Evolutionary conservation across 1,139 yeast species (phyloP).

Genomic region (Nakaseomyces sp.): DNA sequence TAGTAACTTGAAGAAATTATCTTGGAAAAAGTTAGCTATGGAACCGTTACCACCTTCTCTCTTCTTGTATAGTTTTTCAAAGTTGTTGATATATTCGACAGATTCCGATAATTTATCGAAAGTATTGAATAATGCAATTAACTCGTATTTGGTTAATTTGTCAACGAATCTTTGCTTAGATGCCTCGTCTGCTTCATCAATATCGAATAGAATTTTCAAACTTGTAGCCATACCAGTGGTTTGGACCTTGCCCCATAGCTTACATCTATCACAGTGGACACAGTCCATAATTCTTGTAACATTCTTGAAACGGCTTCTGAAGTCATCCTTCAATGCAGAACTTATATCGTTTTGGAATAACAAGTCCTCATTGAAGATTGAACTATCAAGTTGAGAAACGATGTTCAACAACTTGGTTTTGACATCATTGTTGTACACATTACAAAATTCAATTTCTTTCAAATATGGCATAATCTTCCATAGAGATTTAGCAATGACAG

Average conservation of each 20-base stretch:
- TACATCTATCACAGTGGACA: conserved; percentile 95
- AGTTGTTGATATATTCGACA: conserved; percentile 61
- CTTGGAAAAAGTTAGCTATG: conserved; percentile 23
- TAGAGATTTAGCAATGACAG: conserved; percentile 73
- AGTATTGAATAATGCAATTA: conserved; percentile 84
- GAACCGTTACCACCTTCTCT: conserved; percentile 17
- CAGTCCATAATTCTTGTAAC: conserved; percentile 94
- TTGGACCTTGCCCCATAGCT: conserved; percentile 96
- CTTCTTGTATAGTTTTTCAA: conserved; percentile 47
- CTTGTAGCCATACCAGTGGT: conserved; percentile 97
- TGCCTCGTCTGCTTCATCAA: conserved; percentile 36
- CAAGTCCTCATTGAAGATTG: conserved; percentile 46
- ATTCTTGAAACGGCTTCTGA: conserved; percentile 75
- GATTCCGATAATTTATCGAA: conserved; percentile 87
- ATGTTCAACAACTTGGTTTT: conserved; percentile 36
- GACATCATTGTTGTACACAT: conserved; percentile 42
- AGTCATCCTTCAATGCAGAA: conserved; percentile 54
- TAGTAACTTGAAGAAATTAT: conserved; percentile 28
- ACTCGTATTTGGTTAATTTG: conserved; percentile 68
- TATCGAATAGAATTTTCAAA: conserved; percentile 77
- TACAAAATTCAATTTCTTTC: conserved; percentile 42
- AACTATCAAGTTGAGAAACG: conserved; percentile 39
- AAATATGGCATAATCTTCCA: conserved; percentile 50
- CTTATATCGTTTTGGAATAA: conserved; percentile 44
- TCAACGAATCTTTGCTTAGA: conserved; percentile 37